A percentile compares a stretch with the other conserved stretches of the same genome.
Conservation (phyloP, 805 yeast species). For the Saturnispora serradocipensis region DNA sequence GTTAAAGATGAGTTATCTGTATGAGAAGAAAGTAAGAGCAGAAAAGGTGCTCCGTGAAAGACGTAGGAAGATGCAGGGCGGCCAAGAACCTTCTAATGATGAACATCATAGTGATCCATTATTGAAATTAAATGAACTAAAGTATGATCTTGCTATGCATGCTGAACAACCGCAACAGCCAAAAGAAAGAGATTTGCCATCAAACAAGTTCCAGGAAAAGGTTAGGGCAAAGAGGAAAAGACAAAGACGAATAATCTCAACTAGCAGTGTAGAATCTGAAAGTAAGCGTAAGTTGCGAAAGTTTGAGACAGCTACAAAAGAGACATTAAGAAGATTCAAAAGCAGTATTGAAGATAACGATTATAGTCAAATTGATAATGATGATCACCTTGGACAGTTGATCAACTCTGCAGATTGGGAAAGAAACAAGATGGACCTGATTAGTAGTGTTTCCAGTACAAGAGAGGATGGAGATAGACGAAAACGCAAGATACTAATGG, state of each 20-base stretch:
- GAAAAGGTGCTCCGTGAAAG: background rate
- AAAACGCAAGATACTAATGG: background rate
- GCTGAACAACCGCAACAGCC: background rate
- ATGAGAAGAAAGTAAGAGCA: background rate
- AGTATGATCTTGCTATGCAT: background rate
- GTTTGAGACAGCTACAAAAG: conserved; percentile 7
- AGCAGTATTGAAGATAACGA: background rate
- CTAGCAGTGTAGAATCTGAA: background rate
- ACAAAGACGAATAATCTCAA: background rate
- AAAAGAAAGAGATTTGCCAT: background rate
- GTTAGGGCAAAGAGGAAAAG: background rate
- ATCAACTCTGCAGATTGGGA: conserved; percentile 9
- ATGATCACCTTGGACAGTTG: background rate
- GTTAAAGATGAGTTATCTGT: background rate
- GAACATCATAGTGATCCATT: background rate
- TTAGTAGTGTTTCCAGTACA: background rate
- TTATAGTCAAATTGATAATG: background rate
- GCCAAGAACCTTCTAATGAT: background rate
- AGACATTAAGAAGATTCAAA: conserved; percentile 4
- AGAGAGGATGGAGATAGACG: background rate
- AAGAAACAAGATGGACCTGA: background rate
- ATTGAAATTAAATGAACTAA: background rate
- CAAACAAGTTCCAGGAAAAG: background rate
- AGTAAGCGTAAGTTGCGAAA: conserved; percentile 1
- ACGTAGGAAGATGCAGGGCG: background rate